Base-by-base conservation (phyloP, 176 grass and related monocot genomes). In the Aegilops sharonensis region DNA sequence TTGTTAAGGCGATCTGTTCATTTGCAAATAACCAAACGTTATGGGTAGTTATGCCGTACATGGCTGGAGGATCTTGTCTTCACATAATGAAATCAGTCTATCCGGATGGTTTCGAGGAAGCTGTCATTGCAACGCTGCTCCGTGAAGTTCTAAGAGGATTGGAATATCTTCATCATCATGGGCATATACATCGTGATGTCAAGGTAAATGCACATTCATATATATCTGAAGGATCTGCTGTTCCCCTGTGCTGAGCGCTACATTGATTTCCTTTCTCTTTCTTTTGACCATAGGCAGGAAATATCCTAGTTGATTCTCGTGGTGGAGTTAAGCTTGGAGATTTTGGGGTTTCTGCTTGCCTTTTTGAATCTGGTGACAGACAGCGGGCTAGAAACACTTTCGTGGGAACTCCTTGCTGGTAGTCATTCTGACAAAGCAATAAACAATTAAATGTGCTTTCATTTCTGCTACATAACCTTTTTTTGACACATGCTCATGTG, bases 351-450 rank as follows among this genome's bases (percentile, higher is more conserved):
- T 98, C 97, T 77, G 97, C 94, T 76, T 98, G 97, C 88, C 90
- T 98, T 82, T 98, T 98, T 85, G 94, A 99, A 77, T 90, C 91
- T 24, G 94, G 97, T 85, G 94, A 92, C 54, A 92, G 97, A 56
- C 97, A 94, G 69, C 91, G 94, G 59, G 87, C 90, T 31, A 95
- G 96, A 79, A 99, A 95, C 72, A 99, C 97, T 77, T 94, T 99
- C 78, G 93, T 95, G 21, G 97, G 97, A 82, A 99, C 94, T 62
- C 97, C 97, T 91, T 99, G 92, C 90, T 99, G 97, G 97, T 99
- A 88, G 54, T 78, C 8, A 73, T 90, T 74, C 68, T 78, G 31
- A 67, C 54, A 89, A 32, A 65, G 63, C 13, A 83, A 77, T 10
- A n/a, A 45, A 13, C 43, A 45, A 45, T 45, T 45, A 45, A 45